These are phyloP conservation scores for Neopestalotiopsis rosae DNA, from an alignment of 2,329 filamentous ascomycete species.

Conservation along the genomic window DNA sequence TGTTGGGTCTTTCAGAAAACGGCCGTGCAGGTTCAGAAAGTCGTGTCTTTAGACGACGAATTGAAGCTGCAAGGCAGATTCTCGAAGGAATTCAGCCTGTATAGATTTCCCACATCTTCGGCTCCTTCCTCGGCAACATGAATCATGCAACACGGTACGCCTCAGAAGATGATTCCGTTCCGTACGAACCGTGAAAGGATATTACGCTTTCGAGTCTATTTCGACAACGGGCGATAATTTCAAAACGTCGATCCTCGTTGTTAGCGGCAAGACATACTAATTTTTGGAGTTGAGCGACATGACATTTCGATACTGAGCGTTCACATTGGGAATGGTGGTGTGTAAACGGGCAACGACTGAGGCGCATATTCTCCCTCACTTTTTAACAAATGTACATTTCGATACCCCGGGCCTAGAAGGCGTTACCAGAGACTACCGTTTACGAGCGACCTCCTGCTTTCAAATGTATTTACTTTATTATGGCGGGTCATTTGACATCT, in stretches of 20 bases:
- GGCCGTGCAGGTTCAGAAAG: conserved; percentile 61
- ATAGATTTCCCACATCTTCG: conserved; percentile 14
- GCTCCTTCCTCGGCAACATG: too few relatives aligned
- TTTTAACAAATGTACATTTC: conserved; percentile 7
- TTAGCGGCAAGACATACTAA: background rate
- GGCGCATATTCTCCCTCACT: background rate
- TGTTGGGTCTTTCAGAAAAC: conserved; percentile 61
- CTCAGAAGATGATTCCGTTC: too few relatives aligned
- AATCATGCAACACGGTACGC: too few relatives aligned
- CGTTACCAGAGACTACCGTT: background rate
- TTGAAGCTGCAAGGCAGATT: conserved; percentile 76
- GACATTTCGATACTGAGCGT: background rate
- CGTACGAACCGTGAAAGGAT: too few relatives aligned
- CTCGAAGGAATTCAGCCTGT: conserved; percentile 66
- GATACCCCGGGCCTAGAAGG: conserved; percentile 9
- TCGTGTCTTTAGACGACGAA: conserved; percentile 69
- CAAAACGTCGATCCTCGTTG: background rate
- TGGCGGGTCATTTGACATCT: background rate
- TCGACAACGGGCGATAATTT: background rate
- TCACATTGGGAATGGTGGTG: background rate
- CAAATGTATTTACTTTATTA: background rate
- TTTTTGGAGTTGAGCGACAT: conserved; percentile 3
- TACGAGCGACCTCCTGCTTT: background rate
- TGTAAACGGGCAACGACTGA: background rate
- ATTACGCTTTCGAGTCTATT: background rate